Base-by-base conservation (phyloP, 1,284 basidiomycete genomes). In the Tilletia setariae region DNA sequence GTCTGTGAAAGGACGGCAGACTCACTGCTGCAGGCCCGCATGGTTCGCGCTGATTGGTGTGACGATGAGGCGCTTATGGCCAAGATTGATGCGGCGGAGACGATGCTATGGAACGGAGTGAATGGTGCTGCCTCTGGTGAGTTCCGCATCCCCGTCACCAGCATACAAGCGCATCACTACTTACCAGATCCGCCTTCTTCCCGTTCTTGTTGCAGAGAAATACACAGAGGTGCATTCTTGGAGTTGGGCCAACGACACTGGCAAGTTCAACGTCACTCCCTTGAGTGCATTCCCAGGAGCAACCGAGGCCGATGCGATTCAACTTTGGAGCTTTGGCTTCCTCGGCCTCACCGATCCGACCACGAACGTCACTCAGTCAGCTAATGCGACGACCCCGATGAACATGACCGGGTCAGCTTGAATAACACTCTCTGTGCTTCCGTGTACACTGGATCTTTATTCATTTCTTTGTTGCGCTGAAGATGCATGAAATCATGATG, bases 91-190 rank as follows among this genome's bases (percentile, higher is more conserved):
- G 74, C 81, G 51, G 84, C 84, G 2, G 84, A 85, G 75, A 70
- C 68, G 2, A 74, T 82, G 4, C 77, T 86, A 28, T 85, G 85
- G 85, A 78, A 83, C 59, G 74, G 82, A 1, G 85, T 86, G 64
- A 80, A 77, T 9, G 84, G 84, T 0, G 82, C 83, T 0, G 72
- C 72, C 15, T 72, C 79, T 13, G 78, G 80, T 79, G 44, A 49
- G 76, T 72, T 32, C 7, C 21, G 6, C n/a, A 9, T 23, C 21
- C 30, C 6, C 7, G 11, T 40, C 35, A 11, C 35, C 6, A 40
- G 35, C 35, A 40, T 4, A 40, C 35, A 6, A 40, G 11, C 35
- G 11, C 40, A 16, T 19, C 15, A 40, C 19, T 19, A 7, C 40
- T n/a, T 35, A 15, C 42, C 62, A 28, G 6, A 21, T 32, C 13